Evolutionary conservation across 1,139 yeast genomes (phyloP), one percentile per base, ranked within the genome.

Genomic region (Blastobotrys buckinghamii): DNA sequence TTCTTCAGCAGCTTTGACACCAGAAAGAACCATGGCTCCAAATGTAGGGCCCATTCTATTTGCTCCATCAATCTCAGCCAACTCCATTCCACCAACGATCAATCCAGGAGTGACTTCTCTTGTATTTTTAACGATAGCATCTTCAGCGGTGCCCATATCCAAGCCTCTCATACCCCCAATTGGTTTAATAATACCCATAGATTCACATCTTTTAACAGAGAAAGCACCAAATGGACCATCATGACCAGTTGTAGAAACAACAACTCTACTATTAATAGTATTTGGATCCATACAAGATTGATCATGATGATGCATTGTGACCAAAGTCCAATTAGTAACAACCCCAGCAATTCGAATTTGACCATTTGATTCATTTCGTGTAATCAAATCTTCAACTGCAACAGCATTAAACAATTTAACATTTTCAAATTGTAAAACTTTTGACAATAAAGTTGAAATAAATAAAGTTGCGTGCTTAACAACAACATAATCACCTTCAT

Each of bases 181-280:
- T 62, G 77, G 73, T 54, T 71, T 65, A 49, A 76, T 67, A n/a
- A 63, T 48, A 22, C 65, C 65, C 60, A 66, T 60, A 39, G 63
- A 56, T 27, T 61, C 63, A 30, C 64, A 56, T 61, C 81, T 71
- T 70, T 76, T 76, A 55, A 85, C 89, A 52, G 81, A 77, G 68
- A 82, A 83, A n/a, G 90, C 90, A 52, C 92, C 92, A 68, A 83
- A 82, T 48, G 89, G 89, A 59, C 92, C 92, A 64, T 84, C 92
- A 60, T 84, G 92, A 48, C 92, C 92, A 37, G 87, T 78, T 53
- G 89, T 80, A 15, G 89, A 82, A 53, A 84, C 71, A 49, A 84
- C 78, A 48, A 84, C 79, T 60, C 82, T 81, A 53, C 83, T 77
- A 62, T 82, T 84, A 71, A 84, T 82, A 52, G 88, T 84, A 70